Evolutionary conservation across 164 flowering plant species (phyloP), one percentile per base, ranked within the genome.

Genomic region (Annona cherimola): DNA sequence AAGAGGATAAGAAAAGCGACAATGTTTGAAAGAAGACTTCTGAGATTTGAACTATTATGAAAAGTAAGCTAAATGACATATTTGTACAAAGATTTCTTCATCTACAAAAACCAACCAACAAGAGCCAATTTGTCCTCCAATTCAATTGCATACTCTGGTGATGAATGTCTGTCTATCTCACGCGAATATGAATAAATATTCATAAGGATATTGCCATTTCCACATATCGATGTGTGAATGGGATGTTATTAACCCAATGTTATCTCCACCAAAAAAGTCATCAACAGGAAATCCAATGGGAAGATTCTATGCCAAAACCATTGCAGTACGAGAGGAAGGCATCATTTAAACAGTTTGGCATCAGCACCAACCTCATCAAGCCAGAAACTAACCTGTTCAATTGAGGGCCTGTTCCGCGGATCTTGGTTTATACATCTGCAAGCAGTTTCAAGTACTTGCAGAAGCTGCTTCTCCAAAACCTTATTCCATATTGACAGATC

Each of bases 351-450:
- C 55, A 69, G 73, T 54, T 74, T 76, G 12, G 43, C 26, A 57
- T 78, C 81, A 57, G 35, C 64, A 42, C 67, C 80, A 43, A 86
- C 73, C 55, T 73, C 79, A 68, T 89, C 87, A 63, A 91, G 90
- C 86, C 81, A 88, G 7, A 75, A 78, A 80, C 86, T 90, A 65
- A 91, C 92, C 77, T 82, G 88, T 46, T 89, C 91, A 18, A 89
- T 89, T 3, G 82, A 79, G 26, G 97, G 97, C 71, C 97, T 80
- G 62, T 73, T 69, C 69, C 88, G 79, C 1, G 94, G 97, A 76
- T 88, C 86, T 14, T 78, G 80, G 63, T 84, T 82, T 70, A 88
- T 65, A 80, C 97, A 91, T 72, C 74, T 83, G 79, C 97, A 91
- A 42, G 97, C 88, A 72, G 86, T 79, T 75, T 75, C 79, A 63